Percentiles rank a stretch among this genome's conserved stretches.
Evolutionary conservation across 495 filamentous ascomycete species (phyloP).

Genomic region (Penicillium daleae): DNA sequence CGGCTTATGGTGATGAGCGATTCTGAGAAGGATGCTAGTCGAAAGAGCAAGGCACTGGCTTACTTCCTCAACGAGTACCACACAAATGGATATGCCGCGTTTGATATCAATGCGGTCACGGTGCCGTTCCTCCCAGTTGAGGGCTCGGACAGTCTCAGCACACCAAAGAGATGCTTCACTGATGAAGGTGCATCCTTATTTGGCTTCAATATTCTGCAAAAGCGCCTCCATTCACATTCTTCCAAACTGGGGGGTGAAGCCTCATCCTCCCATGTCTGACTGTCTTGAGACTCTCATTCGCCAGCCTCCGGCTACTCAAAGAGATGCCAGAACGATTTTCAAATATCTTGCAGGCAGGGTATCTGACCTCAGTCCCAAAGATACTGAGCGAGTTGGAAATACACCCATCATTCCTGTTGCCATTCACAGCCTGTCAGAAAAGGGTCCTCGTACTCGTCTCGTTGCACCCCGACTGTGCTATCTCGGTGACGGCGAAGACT

Average conservation of each 20-base stretch:
- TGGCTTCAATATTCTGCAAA: slow-evolving; percentile 74
- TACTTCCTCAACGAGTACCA: slow-evolving; percentile 84
- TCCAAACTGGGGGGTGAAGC: slow-evolving; percentile 78
- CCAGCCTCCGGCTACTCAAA: slow-evolving; percentile 66
- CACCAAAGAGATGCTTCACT: slow-evolving; percentile 77
- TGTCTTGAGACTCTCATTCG: slow-evolving; percentile 71
- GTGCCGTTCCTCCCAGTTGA: slow-evolving; percentile 76
- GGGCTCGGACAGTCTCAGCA: slow-evolving; percentile 63
- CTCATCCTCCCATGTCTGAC: slow-evolving; percentile 75
- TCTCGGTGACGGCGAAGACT: slow-evolving; percentile 73
- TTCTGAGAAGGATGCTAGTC: slow-evolving; percentile 53
- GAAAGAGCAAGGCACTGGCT: slow-evolving; percentile 69
- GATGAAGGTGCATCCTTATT: slow-evolving; percentile 76
- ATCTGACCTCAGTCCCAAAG: slow-evolving; percentile 66
- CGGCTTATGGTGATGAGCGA: slow-evolving; percentile 69
- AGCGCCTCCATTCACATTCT: slow-evolving; percentile 74
- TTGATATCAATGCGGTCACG: slow-evolving; percentile 57
- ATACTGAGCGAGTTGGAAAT: slow-evolving; percentile 60
- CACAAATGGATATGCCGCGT: slow-evolving; percentile 69
- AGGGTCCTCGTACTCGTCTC: slow-evolving; percentile 41
- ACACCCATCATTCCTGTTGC: slow-evolving; percentile 73
- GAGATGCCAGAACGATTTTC: slow-evolving; percentile 71
- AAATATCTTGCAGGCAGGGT: slow-evolving; percentile 79
- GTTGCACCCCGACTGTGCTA: slow-evolving; percentile 73
- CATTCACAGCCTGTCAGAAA: slow-evolving; percentile 41